phyloP scores from a whole-genome alignment of 805 yeast species.

The Cyberlindnera sargentensis region DNA sequence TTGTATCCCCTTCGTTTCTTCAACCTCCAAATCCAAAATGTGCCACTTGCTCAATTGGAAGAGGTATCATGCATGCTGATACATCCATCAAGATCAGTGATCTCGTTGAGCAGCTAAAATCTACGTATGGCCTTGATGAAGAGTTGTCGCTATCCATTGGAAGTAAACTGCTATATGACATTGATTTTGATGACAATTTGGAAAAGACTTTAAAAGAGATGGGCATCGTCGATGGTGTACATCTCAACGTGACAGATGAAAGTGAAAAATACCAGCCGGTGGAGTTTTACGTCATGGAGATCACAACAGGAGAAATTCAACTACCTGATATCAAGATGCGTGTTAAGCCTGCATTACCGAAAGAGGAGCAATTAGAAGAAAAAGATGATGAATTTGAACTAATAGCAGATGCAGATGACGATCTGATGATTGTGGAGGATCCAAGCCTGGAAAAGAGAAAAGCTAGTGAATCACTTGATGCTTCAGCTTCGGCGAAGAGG shows the following conservation, averaged over 20 bases:
- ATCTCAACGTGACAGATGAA: constrained; percentile 73
- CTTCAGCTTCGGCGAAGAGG: constrained; percentile 4
- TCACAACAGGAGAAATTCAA: constrained; percentile 13
- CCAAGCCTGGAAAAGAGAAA: constrained; percentile 19
- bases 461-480: constrained; percentile 6
- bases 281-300: constrained; percentile 47
- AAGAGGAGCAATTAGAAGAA: constrained; percentile 18
- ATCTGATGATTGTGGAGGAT: constrained; percentile 15
- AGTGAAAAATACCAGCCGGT: constrained; percentile 56
- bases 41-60: constrained; percentile 51
- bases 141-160: constrained; percentile 53
- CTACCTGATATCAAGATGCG: constrained; percentile 31
- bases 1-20: constrained; percentile 57
- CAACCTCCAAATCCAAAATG: constrained; percentile 66
- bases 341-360: constrained; percentile 14
- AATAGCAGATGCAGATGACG: constrained; percentile 14
- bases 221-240: constrained; percentile 53
- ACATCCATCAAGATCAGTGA: constrained; percentile 35
- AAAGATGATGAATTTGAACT: constrained; percentile 13
- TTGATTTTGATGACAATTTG: constrained; percentile 79
- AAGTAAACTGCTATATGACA: constrained; percentile 61
- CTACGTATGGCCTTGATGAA: constrained; percentile 47
- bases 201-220: constrained; percentile 40
- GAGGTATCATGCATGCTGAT: constrained; percentile 41
- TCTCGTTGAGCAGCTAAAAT: constrained; percentile 44